phyloP scores from a whole-genome alignment of 2,329 filamentous ascomycete species.

The Lasiodiplodia sp. region DNA sequence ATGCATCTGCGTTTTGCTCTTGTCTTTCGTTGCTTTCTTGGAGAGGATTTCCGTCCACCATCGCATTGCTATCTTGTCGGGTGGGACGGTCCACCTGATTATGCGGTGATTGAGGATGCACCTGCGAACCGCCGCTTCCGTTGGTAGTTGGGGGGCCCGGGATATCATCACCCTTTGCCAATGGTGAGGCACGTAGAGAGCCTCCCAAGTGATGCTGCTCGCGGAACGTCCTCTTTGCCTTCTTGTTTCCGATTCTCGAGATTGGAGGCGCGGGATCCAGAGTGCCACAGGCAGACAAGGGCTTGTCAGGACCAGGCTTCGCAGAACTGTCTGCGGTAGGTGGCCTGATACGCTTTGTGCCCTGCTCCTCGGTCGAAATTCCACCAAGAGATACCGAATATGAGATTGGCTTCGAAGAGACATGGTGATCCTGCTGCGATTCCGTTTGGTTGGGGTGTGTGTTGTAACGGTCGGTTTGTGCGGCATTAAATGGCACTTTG shows the following conservation, averaged over 20 bases:
- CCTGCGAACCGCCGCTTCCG: not conserved
- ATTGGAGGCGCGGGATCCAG: not conserved
- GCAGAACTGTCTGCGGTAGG: not conserved
- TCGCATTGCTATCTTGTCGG: not conserved
- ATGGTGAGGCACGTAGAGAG: not conserved
- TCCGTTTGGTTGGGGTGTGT: not conserved
- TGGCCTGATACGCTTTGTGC: not conserved
- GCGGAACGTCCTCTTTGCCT: not conserved
- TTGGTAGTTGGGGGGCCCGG: not conserved
- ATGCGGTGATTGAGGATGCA: not conserved
- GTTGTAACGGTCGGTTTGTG: not conserved
- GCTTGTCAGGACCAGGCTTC: not conserved
- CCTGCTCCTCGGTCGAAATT: not conserved
- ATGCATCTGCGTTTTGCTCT: not conserved
- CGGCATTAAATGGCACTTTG: not conserved
- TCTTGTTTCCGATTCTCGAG: not conserved
- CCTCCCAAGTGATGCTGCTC: not conserved
- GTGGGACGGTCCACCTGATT: not conserved
- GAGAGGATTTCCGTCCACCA: not conserved
- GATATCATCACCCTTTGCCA: not conserved
- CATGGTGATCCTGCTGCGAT: not conserved
- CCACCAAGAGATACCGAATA: not conserved
- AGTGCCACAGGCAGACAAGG: not conserved
- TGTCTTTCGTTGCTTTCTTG: not conserved
- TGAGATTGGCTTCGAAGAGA: not conserved